Evolutionary conservation across 441 rosid species (phyloP).

Genomic region (Pelargonium australe): DNA sequence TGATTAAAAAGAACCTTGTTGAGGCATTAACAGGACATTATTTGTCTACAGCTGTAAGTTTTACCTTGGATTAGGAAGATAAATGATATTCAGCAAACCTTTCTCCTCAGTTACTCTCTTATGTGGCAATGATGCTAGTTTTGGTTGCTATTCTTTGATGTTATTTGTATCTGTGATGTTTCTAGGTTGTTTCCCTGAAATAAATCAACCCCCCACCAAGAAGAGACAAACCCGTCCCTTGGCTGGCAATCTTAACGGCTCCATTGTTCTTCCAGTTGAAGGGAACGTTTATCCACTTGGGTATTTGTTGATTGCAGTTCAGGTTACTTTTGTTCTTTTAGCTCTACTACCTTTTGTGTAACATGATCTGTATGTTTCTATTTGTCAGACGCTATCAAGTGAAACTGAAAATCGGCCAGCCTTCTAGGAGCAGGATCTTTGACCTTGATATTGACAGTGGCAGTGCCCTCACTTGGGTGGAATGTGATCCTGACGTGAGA

Average conservation of each 20-base stretch:
- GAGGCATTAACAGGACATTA: background rate
- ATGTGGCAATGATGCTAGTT: background rate
- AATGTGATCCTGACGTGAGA: conserved; percentile 42
- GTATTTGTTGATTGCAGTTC: conserved; percentile 27
- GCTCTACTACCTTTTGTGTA: conserved; percentile 3
- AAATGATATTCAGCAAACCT: no score
- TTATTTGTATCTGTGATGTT: background rate
- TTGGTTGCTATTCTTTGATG: background rate
- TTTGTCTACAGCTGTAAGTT: background rate
- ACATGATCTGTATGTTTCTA: conserved; percentile 5
- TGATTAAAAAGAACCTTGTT: conserved; percentile 5
- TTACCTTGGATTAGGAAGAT: no score
- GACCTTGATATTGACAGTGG: conserved; percentile 69
- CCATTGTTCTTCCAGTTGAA: conserved; percentile 52
- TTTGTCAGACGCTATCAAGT: conserved; percentile 45
- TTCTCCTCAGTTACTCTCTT: background rate
- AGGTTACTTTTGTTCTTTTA: conserved; percentile 8
- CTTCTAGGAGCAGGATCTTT: conserved; percentile 36
- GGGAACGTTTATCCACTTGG: conserved; percentile 91
- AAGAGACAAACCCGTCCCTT: conserved; percentile 21
- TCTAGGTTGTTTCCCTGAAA: conserved; percentile 23
- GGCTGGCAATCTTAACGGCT: conserved; percentile 24
- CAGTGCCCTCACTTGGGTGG: conserved; percentile 69
- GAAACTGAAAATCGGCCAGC: conserved; percentile 45
- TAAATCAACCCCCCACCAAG: conserved; percentile 25